Evolutionary conservation across 805 yeast genomes (phyloP), one percentile per base, ranked within the genome.

Genomic region (Peterozyma toletana): DNA sequence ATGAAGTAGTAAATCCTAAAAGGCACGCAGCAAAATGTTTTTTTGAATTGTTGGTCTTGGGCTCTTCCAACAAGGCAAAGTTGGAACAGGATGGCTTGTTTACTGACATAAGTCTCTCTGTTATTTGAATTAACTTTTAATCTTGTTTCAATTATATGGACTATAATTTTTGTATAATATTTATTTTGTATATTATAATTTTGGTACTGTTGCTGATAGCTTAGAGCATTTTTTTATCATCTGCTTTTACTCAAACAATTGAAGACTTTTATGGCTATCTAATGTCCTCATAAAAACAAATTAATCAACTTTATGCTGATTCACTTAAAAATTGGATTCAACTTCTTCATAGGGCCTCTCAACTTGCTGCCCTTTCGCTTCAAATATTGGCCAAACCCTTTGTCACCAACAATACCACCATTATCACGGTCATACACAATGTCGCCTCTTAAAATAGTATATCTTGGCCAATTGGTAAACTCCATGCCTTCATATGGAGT

Each of bases 41-140:
- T 62, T 89, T 88, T 54, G 95, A 89, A 58, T 59, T 89, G 57
- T 68, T 89, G 52, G 91, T 88, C 3, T 68, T 89, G 45, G 95
- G 95, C 2, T 82, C 93, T 5, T 70, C 78, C 38, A 89, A 83
- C 52, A 81, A 91, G 43, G 65, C 89, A 38, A 65, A 67, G 13
- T 60, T 88, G 36, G 62, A 75, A 33, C 96, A 87, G 63, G 68
- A 70, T 7, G 66, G 65, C 35, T 53, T 83, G 16, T 86, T 80
- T 50, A 83, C 81, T 4, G 77, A 73, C 34, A 80, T 87, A 45
- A 52, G 50, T n/a, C 70, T 86, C 33, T 57, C 17, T 18, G 27
- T 21, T 7, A 4, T 21, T 7, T 21, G 27, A 21, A 21, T 7
- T 21, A 7, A 21, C 7, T 21, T 21, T 21, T 4, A 7, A 21